Percentiles rank a stretch among this genome's conserved stretches.
These are phyloP conservation scores for Seiridium unicorne DNA, from an alignment of 2,329 filamentous ascomycete genomes.

Conservation along the genomic window DNA sequence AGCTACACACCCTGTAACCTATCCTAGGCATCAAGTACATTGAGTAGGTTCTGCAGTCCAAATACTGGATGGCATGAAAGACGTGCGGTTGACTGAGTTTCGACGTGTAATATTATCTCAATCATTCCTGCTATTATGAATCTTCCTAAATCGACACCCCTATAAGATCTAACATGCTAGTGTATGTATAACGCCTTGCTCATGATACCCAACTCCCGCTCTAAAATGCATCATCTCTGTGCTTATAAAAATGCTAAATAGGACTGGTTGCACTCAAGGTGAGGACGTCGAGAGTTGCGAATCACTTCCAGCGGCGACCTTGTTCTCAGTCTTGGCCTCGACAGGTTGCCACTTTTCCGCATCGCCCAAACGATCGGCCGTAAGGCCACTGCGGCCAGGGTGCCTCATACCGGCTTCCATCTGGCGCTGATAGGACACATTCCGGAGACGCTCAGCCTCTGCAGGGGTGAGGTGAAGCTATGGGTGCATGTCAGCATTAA, in stretches of 20 bases:
- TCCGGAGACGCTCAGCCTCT: constrained; percentile 51
- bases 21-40: too few relatives aligned
- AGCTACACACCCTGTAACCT: too few relatives aligned
- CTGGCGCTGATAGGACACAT: constrained; percentile 56
- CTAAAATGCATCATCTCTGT: too few relatives aligned
- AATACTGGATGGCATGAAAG: too few relatives aligned
- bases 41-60: too few relatives aligned
- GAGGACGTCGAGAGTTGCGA: not conserved
- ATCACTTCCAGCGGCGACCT: not conserved
- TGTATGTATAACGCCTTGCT: too few relatives aligned
- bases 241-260: not conserved
- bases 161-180: too few relatives aligned
- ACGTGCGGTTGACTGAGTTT: too few relatives aligned
- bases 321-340: not conserved
- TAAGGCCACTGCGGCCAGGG: constrained; percentile 47
- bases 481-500: constrained; percentile 5
- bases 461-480: constrained; percentile 52
- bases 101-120: too few relatives aligned
- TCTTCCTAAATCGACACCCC: too few relatives aligned
- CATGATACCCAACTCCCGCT: too few relatives aligned
- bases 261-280: not conserved
- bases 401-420: constrained; percentile 49
- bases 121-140: too few relatives aligned
- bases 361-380: constrained; percentile 32
- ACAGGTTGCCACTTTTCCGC: constrained; percentile 2